Evolutionary conservation across 108 stramenopile genomes (phyloP).

Genomic region (Nitzschia sp.): DNA sequence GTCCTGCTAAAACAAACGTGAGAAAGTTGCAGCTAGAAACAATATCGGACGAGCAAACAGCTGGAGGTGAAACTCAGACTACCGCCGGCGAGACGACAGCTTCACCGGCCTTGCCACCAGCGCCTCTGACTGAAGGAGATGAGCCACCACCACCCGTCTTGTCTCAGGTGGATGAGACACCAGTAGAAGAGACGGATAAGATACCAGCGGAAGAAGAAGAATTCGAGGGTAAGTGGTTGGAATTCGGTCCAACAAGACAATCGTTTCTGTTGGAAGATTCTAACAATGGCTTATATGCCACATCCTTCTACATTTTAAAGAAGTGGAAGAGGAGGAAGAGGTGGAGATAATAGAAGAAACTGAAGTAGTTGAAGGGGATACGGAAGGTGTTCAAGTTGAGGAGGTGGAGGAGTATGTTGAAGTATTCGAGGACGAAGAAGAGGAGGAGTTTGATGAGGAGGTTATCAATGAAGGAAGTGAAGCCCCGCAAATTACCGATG

Average conservation of each 20-base stretch:
- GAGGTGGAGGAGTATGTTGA: constrained; percentile 17
- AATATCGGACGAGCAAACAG: neutral
- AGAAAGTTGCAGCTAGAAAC: neutral
- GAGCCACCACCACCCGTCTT: neutral
- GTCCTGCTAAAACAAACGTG: neutral
- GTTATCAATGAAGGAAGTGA: constrained; percentile 4
- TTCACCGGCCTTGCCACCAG: neutral
- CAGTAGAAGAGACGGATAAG: neutral
- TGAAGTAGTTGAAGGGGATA: constrained; percentile 10
- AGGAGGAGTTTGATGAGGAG: constrained; percentile 4
- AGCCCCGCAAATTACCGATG: constrained; percentile 1
- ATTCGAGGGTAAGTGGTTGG: neutral
- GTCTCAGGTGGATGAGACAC: neutral
- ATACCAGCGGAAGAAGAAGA: neutral
- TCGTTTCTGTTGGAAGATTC: neutral
- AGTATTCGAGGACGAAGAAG: constrained; percentile 16
- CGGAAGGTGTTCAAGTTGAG: constrained; percentile 14
- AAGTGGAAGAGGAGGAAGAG: constrained; percentile 2
- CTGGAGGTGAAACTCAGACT: constrained; percentile 14
- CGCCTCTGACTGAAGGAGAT: neutral
- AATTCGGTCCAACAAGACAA: neutral
- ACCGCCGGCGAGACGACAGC: constrained; percentile 9
- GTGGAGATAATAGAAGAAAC: constrained; percentile 16
- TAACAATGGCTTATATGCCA: neutral
- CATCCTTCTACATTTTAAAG: neutral